phyloP scores from a whole-genome alignment of 2,329 filamentous ascomycete species.

The Rasamsonia emersonii region DNA sequence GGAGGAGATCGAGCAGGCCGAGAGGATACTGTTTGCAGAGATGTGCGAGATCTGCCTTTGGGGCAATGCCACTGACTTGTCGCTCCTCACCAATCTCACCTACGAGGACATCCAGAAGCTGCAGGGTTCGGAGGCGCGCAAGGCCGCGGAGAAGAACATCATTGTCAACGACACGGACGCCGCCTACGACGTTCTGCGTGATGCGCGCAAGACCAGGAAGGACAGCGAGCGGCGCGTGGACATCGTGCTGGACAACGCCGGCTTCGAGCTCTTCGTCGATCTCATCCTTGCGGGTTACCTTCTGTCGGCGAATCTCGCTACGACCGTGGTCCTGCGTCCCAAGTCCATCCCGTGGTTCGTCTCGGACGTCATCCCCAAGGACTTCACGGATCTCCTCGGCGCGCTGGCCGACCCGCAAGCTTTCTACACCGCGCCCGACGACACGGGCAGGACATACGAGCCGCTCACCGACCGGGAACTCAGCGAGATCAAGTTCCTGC shows the following conservation, averaged over 20 bases:
- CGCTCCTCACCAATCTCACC: constrained; percentile 76
- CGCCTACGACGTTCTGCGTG: constrained; percentile 61
- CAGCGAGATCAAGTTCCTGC: constrained; percentile 64
- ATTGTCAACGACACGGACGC: constrained; percentile 72
- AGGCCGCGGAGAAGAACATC: constrained; percentile 84
- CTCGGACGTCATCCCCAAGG: constrained; percentile 79
- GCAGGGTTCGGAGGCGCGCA: constrained; percentile 79
- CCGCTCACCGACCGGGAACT: constrained; percentile 61
- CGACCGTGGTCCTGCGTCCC: constrained; percentile 77
- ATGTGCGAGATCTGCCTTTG: constrained; percentile 96
- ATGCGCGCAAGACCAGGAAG: constrained; percentile 55
- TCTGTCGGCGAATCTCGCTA: constrained; percentile 74
- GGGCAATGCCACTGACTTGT: constrained; percentile 94
- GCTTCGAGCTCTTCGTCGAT: constrained; percentile 95
- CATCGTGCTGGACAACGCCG: constrained; percentile 93
- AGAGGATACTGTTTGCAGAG: constrained; percentile 73
- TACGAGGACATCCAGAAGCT: constrained; percentile 97
- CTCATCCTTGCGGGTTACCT: constrained; percentile 86
- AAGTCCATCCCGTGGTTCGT: constrained; percentile 98
- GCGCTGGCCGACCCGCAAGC: constrained; percentile 66
- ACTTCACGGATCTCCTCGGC: constrained; percentile 74
- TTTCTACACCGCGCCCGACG: constrained; percentile 73
- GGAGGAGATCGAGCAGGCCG: constrained; percentile 54
- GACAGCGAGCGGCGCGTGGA: constrained; percentile 63
- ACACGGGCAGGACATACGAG: constrained; percentile 47